These are phyloP conservation scores for Trichoderma guizhouense DNA, from an alignment of 2,329 filamentous ascomycete genomes.

Conservation along the genomic window DNA sequence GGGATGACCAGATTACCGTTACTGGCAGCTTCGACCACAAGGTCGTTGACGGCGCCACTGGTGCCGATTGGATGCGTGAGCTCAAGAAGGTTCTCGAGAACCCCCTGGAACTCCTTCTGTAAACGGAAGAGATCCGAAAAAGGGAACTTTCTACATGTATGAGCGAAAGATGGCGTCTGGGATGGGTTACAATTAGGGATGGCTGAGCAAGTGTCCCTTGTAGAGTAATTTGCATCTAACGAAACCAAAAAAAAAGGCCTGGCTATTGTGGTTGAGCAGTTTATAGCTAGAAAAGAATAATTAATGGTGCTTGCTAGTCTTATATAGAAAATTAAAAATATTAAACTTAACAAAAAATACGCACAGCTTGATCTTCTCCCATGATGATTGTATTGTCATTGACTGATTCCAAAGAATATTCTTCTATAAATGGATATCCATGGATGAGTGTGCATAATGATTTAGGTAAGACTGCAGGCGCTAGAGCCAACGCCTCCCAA, in stretches of 20 bases:
- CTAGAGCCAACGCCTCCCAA: neutral
- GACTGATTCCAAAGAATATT: neutral
- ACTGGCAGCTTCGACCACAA: slow-evolving; percentile 98
- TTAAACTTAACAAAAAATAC: neutral
- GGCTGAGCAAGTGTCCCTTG: neutral
- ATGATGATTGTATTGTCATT: neutral
- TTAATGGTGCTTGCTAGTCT: neutral
- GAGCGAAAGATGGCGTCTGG: slow-evolving; percentile 11
- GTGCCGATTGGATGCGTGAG: slow-evolving; percentile 94
- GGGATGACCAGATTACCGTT: slow-evolving; percentile 95
- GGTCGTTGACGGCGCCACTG: slow-evolving; percentile 93
- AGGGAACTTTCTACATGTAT: neutral
- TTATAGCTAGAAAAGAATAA: neutral
- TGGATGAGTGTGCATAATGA: neutral
- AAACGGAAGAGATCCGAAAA: slow-evolving; percentile 33
- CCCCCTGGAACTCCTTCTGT: slow-evolving; percentile 90
- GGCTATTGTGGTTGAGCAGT: neutral
- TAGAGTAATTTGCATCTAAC: neutral
- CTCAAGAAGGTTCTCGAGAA: slow-evolving; percentile 98
- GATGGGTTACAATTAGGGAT: slow-evolving; percentile 21
- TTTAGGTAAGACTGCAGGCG: neutral
- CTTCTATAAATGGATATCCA: neutral
- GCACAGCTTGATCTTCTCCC: neutral
- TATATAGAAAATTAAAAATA: neutral
- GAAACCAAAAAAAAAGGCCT: neutral